Evolutionary conservation across 352 stramenopile genomes (phyloP), one percentile per base, ranked within the genome.

Genomic region (Phytopythium sindhum): DNA sequence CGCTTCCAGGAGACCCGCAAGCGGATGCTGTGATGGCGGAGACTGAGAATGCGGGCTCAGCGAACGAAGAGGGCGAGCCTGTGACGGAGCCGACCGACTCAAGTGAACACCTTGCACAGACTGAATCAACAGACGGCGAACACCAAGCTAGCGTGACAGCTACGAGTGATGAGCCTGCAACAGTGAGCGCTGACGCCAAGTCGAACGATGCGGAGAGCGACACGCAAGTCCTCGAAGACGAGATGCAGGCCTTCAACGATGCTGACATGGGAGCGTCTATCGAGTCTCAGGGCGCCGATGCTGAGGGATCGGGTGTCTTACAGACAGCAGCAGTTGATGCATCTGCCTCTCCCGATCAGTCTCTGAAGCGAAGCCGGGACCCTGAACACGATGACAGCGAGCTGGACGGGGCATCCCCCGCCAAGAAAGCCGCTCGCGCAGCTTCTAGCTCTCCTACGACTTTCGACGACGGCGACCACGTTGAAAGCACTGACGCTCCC

Each of bases 381-480:
- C 24, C 39, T 17, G 53, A 63, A 35, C 28, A 39, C 48, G 41
- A 29, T 28, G 61, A 57, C 33, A 41, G 21, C 39, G 66, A 59
- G 17, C 47, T 67, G 50, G 56, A 61, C n/a, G 53, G 19, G 24
- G 69, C 47, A 23, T 67, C 57, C 21, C 68, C 65, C 42, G 61
- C 57, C 37, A 78, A 78, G 24, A 78, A 76, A 21, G 44, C 69
- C 66, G 53, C 68, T 58, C 48, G 45, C 56, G 56, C 63, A 21
- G 41, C 65, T 39, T 11, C 44, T 11, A n/a, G 8, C 4, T 29
- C 44, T 7, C 44, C 44, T 2, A 19, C n/a, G 9, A 3, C 44
- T 28, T 7, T 29, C 44, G 44, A 29, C 23, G 23, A n/a, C 10
- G 23, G n/a, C 44, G 17, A 51, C 10, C 10, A 8, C 41, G 15